Evolutionary conservation across 495 filamentous ascomycete genomes (phyloP), one percentile per base, ranked within the genome.

Genomic region (Lophiostoma macrostomum): DNA sequence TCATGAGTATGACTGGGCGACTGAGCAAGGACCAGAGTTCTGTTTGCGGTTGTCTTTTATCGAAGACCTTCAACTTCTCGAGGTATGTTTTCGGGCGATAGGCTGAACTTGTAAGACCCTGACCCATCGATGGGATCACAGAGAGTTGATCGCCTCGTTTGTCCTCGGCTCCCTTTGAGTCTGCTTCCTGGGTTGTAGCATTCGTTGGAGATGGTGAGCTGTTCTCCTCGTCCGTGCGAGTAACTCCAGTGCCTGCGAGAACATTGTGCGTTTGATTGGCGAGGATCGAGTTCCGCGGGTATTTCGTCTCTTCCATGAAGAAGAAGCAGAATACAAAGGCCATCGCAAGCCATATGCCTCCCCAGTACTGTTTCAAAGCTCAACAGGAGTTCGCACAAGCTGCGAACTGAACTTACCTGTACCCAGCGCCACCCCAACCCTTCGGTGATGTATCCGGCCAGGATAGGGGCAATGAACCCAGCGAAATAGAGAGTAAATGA

Each of bases 251-350:
- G 6, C 25, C 37, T 40, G 37, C 7, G 18, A 22, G 20, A 12
- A 22, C 8, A n/a, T n/a, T n/a, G n/a, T n/a, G n/a, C n/a, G n/a
- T n/a, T n/a, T n/a, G n/a, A n/a, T n/a, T n/a, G n/a, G 18, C 5
- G 11, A n/a, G 16, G 4, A 40, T 18, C 5, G 37, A 22, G 12
- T 45, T n/a, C 12, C 64, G 64, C 37, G 73, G 69, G 56, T 79
- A 85, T 61, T 82, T 84, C 1, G 82, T 85, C 63, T 87, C 83
- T 66, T 86, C 83, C 76, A 83, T 80, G 67, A 83, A 81, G 67
- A 84, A 80, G 68, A 83, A 83, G 0, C 84, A 70, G 53, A 85
- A 81, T 3, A 80, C 62, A 36, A 78, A 75, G 0, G 69, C 74
- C 18, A 73, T 69, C 0, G 63, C 83, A 44, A 71, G 66, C 57